Conservation (phyloP, 2,329 filamentous ascomycete species). For the Sarocladium kiliense region DNA sequence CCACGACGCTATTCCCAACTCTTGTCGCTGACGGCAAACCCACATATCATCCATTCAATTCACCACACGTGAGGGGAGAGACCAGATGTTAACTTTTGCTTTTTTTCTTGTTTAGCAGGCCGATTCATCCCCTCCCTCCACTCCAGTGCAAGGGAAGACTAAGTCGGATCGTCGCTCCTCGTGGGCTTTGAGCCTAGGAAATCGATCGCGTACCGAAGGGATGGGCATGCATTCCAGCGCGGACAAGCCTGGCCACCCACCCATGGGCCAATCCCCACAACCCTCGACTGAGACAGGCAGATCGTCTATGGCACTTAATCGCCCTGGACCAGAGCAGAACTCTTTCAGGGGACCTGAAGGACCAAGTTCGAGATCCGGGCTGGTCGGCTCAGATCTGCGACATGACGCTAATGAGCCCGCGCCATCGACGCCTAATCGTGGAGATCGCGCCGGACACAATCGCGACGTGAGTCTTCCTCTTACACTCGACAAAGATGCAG, state of each 20-base stretch:
- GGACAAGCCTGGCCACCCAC: slow-evolving; percentile 7
- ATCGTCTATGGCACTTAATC: not conserved
- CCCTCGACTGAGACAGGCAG: not conserved
- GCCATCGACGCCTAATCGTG: not conserved
- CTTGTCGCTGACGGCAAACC: slow-evolving; percentile 11
- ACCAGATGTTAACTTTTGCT: slow-evolving; percentile 28
- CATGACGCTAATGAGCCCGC: not conserved
- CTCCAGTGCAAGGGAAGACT: slow-evolving; percentile 27
- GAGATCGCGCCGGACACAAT: not conserved
- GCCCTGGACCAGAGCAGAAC: not conserved
- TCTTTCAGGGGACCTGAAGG: not conserved
- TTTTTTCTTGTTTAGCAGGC: slow-evolving; percentile 26
- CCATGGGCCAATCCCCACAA: slow-evolving; percentile 2
- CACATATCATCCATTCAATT: slow-evolving; percentile 9
- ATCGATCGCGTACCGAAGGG: slow-evolving; percentile 16
- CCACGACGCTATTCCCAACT: slow-evolving; percentile 25
- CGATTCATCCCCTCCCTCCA: slow-evolving; percentile 25
- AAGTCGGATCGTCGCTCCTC: slow-evolving; percentile 38
- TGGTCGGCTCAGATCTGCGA: not conserved
- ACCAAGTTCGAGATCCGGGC: not conserved
- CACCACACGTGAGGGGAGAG: slow-evolving; percentile 18
- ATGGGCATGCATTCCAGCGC: not conserved
- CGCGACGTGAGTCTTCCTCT: slow-evolving; percentile 1
- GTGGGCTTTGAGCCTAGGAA: slow-evolving; percentile 35
- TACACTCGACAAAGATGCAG: not conserved